phyloP scores from a whole-genome alignment of 2,329 filamentous ascomycete species.

The Penicillium crustosum region DNA sequence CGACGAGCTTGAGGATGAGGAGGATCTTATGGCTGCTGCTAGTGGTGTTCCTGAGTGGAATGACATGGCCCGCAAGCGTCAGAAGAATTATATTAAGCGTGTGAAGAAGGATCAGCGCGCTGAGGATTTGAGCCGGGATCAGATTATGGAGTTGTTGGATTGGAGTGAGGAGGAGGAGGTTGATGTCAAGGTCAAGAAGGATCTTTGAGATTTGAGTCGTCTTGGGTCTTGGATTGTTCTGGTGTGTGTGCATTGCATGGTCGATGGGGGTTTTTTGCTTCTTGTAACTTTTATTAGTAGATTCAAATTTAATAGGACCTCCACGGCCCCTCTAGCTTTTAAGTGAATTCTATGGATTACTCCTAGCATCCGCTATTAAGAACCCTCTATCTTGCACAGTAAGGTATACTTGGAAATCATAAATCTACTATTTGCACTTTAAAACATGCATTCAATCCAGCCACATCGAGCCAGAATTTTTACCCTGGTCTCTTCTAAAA shows the following conservation, averaged over 20 bases:
- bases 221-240: neutral
- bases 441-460: neutral
- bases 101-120: constrained; percentile 62
- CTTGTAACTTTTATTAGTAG: constrained; percentile 7
- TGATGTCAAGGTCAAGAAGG: constrained; percentile 30
- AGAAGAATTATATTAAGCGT: constrained; percentile 66
- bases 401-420: neutral
- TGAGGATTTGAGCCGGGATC: constrained; percentile 70
- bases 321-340: neutral
- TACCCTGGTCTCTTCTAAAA: neutral
- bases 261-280: constrained; percentile 1
- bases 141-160: constrained; percentile 70
- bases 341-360: neutral
- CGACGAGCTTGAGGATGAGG: constrained; percentile 47
- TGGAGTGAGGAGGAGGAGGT: constrained; percentile 46
- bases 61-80: constrained; percentile 67
- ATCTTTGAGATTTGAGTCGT: constrained; percentile 1
- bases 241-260: constrained; percentile 8
- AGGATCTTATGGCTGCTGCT: constrained; percentile 43
- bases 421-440: constrained; percentile 2
- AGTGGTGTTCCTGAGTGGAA: constrained; percentile 61
- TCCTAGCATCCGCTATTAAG: neutral
- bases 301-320: constrained; percentile 3
- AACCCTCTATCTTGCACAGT: neutral
- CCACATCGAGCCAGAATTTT: neutral